A percentile compares a stretch with the other conserved stretches of the same genome.
Evolutionary conservation across 495 filamentous ascomycete species (phyloP).

Genomic region (Hyaloscypha hepaticicola): DNA sequence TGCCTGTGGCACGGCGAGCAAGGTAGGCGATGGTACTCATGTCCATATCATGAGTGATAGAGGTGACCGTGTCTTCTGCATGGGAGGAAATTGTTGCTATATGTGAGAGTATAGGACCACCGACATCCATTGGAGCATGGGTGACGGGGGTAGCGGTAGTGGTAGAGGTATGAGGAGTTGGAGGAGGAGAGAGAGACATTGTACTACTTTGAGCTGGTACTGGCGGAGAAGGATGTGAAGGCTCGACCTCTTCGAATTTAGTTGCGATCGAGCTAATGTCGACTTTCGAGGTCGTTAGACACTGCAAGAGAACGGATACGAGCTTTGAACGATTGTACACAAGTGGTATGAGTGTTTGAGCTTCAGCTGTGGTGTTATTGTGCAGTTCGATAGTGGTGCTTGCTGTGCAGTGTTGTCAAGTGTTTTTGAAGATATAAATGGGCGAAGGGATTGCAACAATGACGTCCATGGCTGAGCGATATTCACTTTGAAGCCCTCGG

Average conservation of each 20-base stretch:
- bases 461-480: too few species aligned
- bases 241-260: not conserved
- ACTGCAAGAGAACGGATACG: too few species aligned
- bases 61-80: not conserved
- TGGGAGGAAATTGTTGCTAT: not conserved
- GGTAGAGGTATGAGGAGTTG: not conserved
- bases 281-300: too few species aligned
- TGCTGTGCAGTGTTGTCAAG: too few species aligned
- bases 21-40: not conserved
- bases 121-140: not conserved
- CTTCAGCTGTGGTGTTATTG: too few species aligned
- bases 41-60: not conserved
- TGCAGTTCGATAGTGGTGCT: too few species aligned
- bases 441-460: too few species aligned
- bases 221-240: not conserved
- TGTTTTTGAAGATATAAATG: too few species aligned
- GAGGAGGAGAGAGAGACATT: not conserved
- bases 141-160: not conserved
- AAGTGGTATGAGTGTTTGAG: too few species aligned
- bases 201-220: not conserved
- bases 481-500: too few species aligned
- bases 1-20: not conserved
- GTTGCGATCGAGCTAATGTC: not conserved
- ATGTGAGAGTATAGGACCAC: not conserved
- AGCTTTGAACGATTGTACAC: too few species aligned